Percentiles rank a stretch among this genome's conserved stretches.
Conservation (phyloP, 441 rosid species). For the Erodium moschatum region DNA sequence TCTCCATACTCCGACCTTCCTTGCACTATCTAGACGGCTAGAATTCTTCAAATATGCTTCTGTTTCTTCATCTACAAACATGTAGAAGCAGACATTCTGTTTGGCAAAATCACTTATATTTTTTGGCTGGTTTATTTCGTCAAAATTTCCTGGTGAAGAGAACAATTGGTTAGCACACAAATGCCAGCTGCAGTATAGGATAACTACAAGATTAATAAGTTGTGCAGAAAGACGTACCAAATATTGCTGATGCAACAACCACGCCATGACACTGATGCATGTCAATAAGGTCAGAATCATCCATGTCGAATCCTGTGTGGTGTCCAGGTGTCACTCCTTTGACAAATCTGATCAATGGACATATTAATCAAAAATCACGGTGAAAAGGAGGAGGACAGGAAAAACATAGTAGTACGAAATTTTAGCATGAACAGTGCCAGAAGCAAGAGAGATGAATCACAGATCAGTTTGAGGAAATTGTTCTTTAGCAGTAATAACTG, state of each 20-base stretch:
- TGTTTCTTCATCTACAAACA: slow-evolving; percentile 87
- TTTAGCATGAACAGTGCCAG: slow-evolving; percentile 1
- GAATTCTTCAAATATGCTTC: slow-evolving; percentile 56
- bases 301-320: slow-evolving; percentile 68
- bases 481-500: background rate
- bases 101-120: slow-evolving; percentile 61
- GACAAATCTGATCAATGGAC: slow-evolving; percentile 47
- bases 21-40: slow-evolving; percentile 38
- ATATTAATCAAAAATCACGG: slow-evolving; percentile 10
- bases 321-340: slow-evolving; percentile 67
- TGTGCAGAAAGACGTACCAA: slow-evolving; percentile 39
- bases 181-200: slow-evolving; percentile 8
- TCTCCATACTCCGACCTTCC: slow-evolving; percentile 72
- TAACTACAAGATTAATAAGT: slow-evolving; percentile 11
- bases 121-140: slow-evolving; percentile 66
- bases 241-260: slow-evolving; percentile 83
- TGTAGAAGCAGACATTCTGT: slow-evolving; percentile 62
- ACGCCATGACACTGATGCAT: slow-evolving; percentile 75
- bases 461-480: background rate
- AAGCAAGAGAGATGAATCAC: background rate
- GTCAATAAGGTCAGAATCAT: slow-evolving; percentile 55
- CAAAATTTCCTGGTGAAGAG: slow-evolving; percentile 63
- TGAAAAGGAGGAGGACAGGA: slow-evolving; percentile 6
- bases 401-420: background rate
- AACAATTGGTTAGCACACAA: slow-evolving; percentile 22